These are phyloP conservation scores for Polyrhizophydium stewartii DNA, from an alignment of 371 early-diverging fungal species.

Conservation along the genomic window DNA sequence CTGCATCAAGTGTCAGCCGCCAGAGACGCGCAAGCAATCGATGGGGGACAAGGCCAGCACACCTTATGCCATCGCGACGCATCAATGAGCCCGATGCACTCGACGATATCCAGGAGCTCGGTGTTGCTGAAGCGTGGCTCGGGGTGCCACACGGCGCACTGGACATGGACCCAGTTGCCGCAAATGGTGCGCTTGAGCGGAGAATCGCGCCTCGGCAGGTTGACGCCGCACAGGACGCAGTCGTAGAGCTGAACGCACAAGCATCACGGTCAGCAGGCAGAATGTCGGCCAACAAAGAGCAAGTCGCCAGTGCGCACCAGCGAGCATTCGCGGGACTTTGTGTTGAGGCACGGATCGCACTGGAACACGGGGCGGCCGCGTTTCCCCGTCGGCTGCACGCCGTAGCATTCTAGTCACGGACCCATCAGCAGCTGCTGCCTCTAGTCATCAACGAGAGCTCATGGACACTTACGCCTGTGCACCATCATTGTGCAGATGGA, in stretches of 20 bases:
- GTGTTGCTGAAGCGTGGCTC: not conserved
- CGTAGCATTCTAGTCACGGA: slow-evolving; percentile 1
- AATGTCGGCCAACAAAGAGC: not conserved
- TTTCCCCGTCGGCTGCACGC: not conserved
- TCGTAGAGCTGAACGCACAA: too few relatives aligned
- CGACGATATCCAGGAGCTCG: not conserved
- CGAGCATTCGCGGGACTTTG: not conserved
- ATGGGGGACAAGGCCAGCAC: too few relatives aligned
- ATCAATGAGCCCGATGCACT: slow-evolving; percentile 1
- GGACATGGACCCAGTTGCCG: not conserved
- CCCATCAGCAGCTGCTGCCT: too few relatives aligned
- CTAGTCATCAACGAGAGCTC: too few relatives aligned
- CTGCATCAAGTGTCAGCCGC: too few relatives aligned
- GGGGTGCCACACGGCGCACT: not conserved
- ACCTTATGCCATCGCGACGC: not conserved
- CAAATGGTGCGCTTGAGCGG: not conserved
- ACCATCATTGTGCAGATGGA: too few relatives aligned
- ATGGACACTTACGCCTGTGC: too few relatives aligned
- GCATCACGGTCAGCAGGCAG: too few relatives aligned
- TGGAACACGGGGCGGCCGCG: not conserved
- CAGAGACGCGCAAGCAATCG: too few relatives aligned
- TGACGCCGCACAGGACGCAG: not conserved
- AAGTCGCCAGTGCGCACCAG: not conserved
- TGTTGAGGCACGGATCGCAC: not conserved
- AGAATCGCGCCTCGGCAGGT: not conserved